Conservation (phyloP, 2,329 filamentous ascomycete genomes). For the Calonectria pseudoturangicola region DNA sequence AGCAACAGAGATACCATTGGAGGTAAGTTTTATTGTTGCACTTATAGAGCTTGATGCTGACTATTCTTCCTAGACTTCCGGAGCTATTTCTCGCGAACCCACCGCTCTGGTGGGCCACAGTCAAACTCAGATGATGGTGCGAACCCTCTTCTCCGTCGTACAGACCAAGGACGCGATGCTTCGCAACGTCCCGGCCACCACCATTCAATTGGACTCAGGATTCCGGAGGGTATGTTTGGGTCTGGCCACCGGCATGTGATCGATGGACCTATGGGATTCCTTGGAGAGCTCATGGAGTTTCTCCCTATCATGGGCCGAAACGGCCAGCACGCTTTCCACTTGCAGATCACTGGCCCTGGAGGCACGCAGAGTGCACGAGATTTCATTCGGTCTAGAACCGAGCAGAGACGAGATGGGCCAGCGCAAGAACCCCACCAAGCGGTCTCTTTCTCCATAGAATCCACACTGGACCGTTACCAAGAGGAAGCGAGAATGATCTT, state of each 20-base stretch:
- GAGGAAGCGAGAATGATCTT: slow-evolving; percentile 94
- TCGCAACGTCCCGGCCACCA: slow-evolving; percentile 69
- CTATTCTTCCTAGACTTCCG: slow-evolving; percentile 65
- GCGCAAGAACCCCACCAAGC: slow-evolving; percentile 81
- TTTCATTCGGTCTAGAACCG: slow-evolving; percentile 65
- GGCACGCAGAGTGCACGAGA: slow-evolving; percentile 72
- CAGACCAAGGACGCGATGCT: slow-evolving; percentile 65
- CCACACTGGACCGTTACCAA: slow-evolving; percentile 87
- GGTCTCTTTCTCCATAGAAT: slow-evolving; percentile 82
- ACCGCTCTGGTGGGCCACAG: slow-evolving; percentile 72
- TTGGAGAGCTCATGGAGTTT: slow-evolving; percentile 74
- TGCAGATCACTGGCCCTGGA: slow-evolving; percentile 73
- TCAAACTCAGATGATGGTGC: slow-evolving; percentile 84
- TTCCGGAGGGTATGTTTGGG: slow-evolving; percentile 68
- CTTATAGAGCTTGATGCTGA: slow-evolving; percentile 35
- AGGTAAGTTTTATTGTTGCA: slow-evolving; percentile 61
- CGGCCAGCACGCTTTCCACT: slow-evolving; percentile 73
- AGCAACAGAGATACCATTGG: slow-evolving; percentile 72
- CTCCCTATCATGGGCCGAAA: slow-evolving; percentile 68
- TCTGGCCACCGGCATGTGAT: slow-evolving; percentile 59
- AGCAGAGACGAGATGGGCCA: slow-evolving; percentile 68
- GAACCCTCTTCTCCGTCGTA: slow-evolving; percentile 89
- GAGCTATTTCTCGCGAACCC: slow-evolving; percentile 69
- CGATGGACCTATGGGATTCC: slow-evolving; percentile 72
- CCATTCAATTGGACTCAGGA: slow-evolving; percentile 72